Conservation (phyloP, 371 early-diverging fungal genomes). For the Globomyces sp. region DNA sequence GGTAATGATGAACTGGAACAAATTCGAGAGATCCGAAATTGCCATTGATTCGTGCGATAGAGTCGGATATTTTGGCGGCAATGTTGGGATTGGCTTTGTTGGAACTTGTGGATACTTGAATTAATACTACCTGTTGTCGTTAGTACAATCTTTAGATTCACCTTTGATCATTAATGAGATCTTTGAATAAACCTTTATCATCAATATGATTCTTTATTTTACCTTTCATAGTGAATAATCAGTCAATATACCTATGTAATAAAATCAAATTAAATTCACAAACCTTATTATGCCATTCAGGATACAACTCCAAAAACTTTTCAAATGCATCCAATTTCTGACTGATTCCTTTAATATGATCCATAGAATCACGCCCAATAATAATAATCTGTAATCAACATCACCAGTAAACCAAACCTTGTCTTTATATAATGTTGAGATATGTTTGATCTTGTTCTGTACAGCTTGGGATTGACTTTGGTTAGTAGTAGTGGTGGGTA, state of each 20-base stretch:
- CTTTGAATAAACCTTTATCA: too few species aligned
- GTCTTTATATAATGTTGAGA: conserved; percentile 83
- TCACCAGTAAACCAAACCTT: conserved; percentile 27
- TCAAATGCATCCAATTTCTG: conserved; percentile 96
- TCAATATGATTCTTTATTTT: too few species aligned
- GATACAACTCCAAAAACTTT: conserved; percentile 83
- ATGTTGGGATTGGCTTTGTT: conserved; percentile 61
- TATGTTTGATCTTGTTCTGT: conserved; percentile 66
- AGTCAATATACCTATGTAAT: conserved; percentile 6
- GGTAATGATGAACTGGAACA: conserved; percentile 92
- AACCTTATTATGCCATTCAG: conserved; percentile 79
- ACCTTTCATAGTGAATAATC: too few species aligned
- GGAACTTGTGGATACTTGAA: conserved; percentile 67
- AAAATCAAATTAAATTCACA: background rate
- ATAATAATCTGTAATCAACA: conserved; percentile 69
- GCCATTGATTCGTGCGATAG: conserved; percentile 92
- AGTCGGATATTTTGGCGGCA: conserved; percentile 82
- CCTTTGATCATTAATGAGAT: too few species aligned
- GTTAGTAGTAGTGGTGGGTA: too few species aligned
- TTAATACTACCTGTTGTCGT: conserved; percentile 70
- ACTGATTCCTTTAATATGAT: conserved; percentile 97
- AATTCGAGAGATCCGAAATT: conserved; percentile 92
- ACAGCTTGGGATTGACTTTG: conserved; percentile 46
- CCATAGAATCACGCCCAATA: conserved; percentile 97
- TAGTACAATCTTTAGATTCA: background rate